phyloP scores from a whole-genome alignment of 2,329 filamentous ascomycete species.

The Cladophialophora carrionii region DNA sequence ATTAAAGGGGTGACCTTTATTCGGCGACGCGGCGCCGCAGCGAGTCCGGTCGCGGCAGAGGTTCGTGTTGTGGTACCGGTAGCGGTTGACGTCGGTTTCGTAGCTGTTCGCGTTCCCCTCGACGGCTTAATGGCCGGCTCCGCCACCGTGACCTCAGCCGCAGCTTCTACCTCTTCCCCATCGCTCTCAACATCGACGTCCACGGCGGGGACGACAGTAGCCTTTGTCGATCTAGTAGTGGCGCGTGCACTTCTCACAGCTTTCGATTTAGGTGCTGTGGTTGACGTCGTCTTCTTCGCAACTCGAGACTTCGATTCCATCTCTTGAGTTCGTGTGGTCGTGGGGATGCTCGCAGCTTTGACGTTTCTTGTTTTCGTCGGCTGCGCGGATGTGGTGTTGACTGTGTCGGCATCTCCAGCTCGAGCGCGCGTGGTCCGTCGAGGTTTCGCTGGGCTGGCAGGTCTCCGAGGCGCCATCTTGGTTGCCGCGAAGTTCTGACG shows the following conservation, averaged over 20 bases:
- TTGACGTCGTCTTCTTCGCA: slow-evolving; percentile 28
- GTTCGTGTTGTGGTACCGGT: neutral
- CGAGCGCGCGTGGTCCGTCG: slow-evolving; percentile 42
- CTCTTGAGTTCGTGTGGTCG: slow-evolving; percentile 34
- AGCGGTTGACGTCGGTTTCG: slow-evolving; percentile 8
- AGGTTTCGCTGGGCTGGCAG: slow-evolving; percentile 40
- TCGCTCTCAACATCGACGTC: slow-evolving; percentile 8
- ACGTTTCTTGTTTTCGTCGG: slow-evolving; percentile 30
- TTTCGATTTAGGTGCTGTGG: slow-evolving; percentile 12
- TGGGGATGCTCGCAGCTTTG: slow-evolving; percentile 26
- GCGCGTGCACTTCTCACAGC: slow-evolving; percentile 8
- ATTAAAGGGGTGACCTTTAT: slow-evolving; percentile 37
- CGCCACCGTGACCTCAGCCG: slow-evolving; percentile 4
- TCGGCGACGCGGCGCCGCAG: slow-evolving; percentile 37
- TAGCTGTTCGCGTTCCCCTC: slow-evolving; percentile 13
- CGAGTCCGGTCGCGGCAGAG: slow-evolving; percentile 18
- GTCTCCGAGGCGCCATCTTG: slow-evolving; percentile 35
- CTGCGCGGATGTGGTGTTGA: slow-evolving; percentile 14
- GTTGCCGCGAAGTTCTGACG: neutral
- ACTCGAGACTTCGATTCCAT: slow-evolving; percentile 32
- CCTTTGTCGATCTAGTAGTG: slow-evolving; percentile 10
- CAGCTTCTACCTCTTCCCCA: slow-evolving; percentile 15
- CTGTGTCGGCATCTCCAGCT: slow-evolving; percentile 34
- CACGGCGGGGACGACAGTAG: neutral
- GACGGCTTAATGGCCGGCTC: slow-evolving; percentile 17